A percentile compares a stretch with the other conserved stretches of the same genome.
Conservation (phyloP, 2,329 filamentous ascomycete genomes). For the Alternaria consortialis region DNA sequence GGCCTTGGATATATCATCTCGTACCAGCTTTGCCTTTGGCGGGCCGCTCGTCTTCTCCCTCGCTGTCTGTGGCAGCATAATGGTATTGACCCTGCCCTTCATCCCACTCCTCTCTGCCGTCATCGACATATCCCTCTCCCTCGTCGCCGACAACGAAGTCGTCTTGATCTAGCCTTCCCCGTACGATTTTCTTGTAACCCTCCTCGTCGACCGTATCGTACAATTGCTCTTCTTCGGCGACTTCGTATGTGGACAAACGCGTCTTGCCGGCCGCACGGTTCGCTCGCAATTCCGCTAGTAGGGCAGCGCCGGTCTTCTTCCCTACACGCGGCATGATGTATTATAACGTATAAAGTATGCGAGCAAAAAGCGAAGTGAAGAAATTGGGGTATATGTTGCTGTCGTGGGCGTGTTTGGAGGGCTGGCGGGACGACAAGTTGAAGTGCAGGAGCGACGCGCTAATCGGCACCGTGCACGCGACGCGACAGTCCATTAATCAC, state of each 20-base stretch:
- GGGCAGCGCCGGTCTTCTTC: conserved; percentile 29
- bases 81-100: conserved; percentile 76
- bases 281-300: conserved; percentile 78
- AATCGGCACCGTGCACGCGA: conserved; percentile 30
- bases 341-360: conserved; percentile 23
- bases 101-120: conserved; percentile 77
- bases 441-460: conserved; percentile 29
- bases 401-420: conserved; percentile 33
- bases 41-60: conserved; percentile 75
- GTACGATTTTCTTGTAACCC: conserved; percentile 94
- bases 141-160: conserved; percentile 99
- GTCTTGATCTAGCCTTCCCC: conserved; percentile 86
- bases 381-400: conserved; percentile 21
- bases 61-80: conserved; percentile 71
- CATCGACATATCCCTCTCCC: conserved; percentile 94
- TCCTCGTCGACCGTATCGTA: conserved; percentile 98
- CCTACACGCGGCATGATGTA: conserved; percentile 48
- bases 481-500: conserved; percentile 22
- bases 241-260: conserved; percentile 84
- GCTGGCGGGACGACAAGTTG: conserved; percentile 32
- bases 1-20: not conserved
- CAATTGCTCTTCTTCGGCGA: conserved; percentile 82
- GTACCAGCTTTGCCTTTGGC: conserved; percentile 67
- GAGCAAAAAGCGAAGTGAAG: conserved; percentile 26
- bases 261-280: conserved; percentile 91